A percentile compares a stretch with the other conserved stretches of the same genome.
Evolutionary conservation across 768 basidiomycete genomes (phyloP).

Genomic region (Cystobasidiopsis lactophilus): DNA sequence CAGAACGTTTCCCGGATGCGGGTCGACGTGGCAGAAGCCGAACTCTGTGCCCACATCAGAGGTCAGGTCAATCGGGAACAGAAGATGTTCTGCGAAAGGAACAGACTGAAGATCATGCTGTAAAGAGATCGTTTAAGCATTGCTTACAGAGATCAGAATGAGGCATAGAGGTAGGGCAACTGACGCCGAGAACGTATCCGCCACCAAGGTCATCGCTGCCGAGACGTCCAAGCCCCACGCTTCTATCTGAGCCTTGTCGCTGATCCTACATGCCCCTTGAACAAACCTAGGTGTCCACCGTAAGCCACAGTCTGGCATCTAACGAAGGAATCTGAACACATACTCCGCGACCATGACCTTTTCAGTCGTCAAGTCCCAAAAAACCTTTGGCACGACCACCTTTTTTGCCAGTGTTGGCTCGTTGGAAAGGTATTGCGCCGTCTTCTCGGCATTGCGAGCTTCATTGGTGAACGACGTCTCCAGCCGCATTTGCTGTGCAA

Average conservation of each 20-base stretch:
- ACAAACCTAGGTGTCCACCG: constrained; percentile 9
- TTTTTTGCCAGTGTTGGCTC: constrained; percentile 48
- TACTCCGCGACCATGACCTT: constrained; percentile 65
- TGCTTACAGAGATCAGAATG: neutral
- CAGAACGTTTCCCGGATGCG: constrained; percentile 28
- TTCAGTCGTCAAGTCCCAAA: constrained; percentile 47
- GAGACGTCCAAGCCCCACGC: constrained; percentile 23
- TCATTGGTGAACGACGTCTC: constrained; percentile 68
- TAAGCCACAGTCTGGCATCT: neutral
- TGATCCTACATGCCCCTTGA: constrained; percentile 21
- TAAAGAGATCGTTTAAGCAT: neutral
- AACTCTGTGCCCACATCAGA: neutral
- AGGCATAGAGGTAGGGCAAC: neutral
- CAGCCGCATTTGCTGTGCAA: constrained; percentile 55
- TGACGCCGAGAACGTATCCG: constrained; percentile 60
- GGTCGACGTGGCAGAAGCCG: constrained; percentile 34
- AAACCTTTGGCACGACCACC: constrained; percentile 59
- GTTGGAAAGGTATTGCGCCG: constrained; percentile 41
- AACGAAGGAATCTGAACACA: neutral
- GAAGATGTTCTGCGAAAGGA: constrained; percentile 33
- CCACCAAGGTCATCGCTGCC: constrained; percentile 58
- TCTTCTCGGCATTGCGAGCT: constrained; percentile 50
- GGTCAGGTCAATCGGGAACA: constrained; percentile 17
- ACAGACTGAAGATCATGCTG: constrained; percentile 71
- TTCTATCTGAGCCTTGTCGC: constrained; percentile 24